Conservation (phyloP, 176 grass and related monocot species). For the Puccinellia tenuiflora region DNA sequence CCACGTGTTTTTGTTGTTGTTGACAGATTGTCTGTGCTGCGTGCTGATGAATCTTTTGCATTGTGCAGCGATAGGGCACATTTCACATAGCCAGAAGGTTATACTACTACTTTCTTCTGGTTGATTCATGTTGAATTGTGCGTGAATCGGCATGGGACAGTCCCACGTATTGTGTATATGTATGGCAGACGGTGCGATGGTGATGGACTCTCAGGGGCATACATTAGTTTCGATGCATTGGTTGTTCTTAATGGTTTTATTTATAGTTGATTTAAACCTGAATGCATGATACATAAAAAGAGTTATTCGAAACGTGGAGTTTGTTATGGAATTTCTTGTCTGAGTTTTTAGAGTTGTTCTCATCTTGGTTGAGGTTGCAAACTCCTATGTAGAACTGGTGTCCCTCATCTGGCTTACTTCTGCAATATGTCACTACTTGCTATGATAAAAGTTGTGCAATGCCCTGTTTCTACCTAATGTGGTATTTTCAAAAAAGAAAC, state of each 20-base stretch:
- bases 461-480: background rate
- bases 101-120: conserved; percentile 1
- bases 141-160: background rate
- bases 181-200: background rate
- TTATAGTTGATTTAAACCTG: background rate
- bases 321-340: background rate
- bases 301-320: background rate
- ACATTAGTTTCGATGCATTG: background rate
- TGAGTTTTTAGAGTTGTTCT: background rate
- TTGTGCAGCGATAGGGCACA: conserved; percentile 61
- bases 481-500: background rate
- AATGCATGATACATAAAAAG: background rate
- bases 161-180: background rate
- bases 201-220: background rate
- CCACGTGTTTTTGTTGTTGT: background rate
- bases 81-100: conserved; percentile 73
- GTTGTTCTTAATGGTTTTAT: background rate
- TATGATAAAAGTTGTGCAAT: background rate
- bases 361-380: background rate
- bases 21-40: background rate
- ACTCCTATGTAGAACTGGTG: background rate
- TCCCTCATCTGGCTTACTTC: background rate
- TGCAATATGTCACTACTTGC: background rate
- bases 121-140: background rate
- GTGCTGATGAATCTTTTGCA: background rate